Conservation (phyloP, 352 stramenopile genomes). For the Pythium sukuiense region DNA sequence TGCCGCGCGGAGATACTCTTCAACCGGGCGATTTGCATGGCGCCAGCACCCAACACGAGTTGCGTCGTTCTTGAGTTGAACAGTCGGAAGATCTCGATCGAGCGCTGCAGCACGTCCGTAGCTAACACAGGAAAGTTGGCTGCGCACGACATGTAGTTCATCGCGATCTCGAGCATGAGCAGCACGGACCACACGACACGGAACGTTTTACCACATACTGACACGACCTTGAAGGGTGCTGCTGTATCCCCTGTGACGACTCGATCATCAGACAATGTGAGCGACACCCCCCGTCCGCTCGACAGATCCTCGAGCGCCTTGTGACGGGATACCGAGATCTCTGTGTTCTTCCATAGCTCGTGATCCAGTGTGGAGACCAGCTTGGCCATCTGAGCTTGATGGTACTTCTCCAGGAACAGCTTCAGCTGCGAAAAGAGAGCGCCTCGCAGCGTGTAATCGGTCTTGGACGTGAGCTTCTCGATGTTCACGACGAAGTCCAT, state of each 20-base stretch:
- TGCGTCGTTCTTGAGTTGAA: constrained; percentile 97
- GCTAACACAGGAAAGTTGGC: constrained; percentile 93
- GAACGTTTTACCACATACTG: constrained; percentile 92
- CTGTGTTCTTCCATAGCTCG: constrained; percentile 94
- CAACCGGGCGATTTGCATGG: constrained; percentile 95
- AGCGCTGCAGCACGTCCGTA: constrained; percentile 93
- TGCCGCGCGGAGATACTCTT: constrained; percentile 97
- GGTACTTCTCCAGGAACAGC: constrained; percentile 94
- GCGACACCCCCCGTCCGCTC: constrained; percentile 84
- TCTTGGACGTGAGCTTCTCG: constrained; percentile 90
- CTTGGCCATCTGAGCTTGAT: constrained; percentile 91
- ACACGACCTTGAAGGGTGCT: constrained; percentile 75
- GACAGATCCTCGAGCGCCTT: constrained; percentile 90
- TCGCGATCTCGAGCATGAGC: constrained; percentile 94
- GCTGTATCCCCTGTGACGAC: constrained; percentile 62
- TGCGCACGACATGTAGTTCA: constrained; percentile 94
- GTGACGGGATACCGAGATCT: constrained; percentile 91
- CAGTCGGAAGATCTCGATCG: constrained; percentile 91
- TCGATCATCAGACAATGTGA: constrained; percentile 70
- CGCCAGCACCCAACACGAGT: constrained; percentile 94
- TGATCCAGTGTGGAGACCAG: constrained; percentile 94
- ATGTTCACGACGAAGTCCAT: constrained; percentile 92
- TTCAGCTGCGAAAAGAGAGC: constrained; percentile 95
- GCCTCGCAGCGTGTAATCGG: constrained; percentile 90
- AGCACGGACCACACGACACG: constrained; percentile 96